Conservation (phyloP, 768 basidiomycete species). For the Leucocoprinus birnbaumii region DNA sequence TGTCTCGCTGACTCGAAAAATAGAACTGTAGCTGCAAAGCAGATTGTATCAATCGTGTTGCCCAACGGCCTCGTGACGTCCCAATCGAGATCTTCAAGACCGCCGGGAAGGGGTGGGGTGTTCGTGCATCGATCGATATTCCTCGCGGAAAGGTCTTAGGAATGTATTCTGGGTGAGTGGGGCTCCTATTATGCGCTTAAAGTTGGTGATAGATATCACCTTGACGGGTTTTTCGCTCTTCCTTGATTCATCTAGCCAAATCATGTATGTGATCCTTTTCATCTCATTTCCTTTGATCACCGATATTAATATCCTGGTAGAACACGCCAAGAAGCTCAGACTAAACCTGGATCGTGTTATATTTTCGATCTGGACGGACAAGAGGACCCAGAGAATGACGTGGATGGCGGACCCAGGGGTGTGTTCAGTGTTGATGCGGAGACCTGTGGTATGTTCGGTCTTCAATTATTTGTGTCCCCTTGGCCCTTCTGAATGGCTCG, state of each 20-base stretch:
- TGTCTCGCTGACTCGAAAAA: not conserved
- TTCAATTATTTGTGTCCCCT: not conserved
- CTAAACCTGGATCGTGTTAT: conserved; percentile 38
- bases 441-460: conserved; percentile 37
- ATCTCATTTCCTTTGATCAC: not conserved
- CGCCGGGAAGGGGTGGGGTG: conserved; percentile 59
- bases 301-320: conserved; percentile 21
- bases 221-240: not conserved
- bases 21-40: conserved; percentile 44
- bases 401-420: conserved; percentile 26
- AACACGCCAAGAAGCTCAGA: conserved; percentile 38
- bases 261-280: conserved; percentile 8
- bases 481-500: not conserved
- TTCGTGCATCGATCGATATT: conserved; percentile 39
- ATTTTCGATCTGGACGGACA: conserved; percentile 65
- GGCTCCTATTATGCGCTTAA: not conserved
- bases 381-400: conserved; percentile 30
- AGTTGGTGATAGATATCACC: no score
- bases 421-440: conserved; percentile 57
- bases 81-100: conserved; percentile 71
- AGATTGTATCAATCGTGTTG: conserved; percentile 57
- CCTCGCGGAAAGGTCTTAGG: conserved; percentile 60
- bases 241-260: not conserved
- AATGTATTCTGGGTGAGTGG: conserved; percentile 61
- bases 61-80: conserved; percentile 53